Conservation (phyloP, 768 basidiomycete species). For the Termitomyces sp. region DNA sequence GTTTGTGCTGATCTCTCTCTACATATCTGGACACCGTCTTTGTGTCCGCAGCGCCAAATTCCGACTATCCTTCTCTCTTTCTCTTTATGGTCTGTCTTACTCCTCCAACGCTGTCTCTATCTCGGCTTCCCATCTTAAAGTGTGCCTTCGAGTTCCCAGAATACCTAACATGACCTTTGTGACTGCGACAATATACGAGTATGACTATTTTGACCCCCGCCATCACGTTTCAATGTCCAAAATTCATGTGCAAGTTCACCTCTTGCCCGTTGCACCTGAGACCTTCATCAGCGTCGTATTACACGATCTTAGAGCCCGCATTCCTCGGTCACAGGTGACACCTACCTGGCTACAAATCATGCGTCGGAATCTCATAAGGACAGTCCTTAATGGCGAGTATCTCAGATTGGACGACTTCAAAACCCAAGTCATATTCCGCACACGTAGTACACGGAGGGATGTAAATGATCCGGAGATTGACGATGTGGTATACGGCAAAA, state of each 20-base stretch:
- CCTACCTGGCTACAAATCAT: conserved; percentile 33
- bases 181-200: conserved; percentile 20
- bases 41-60: conserved; percentile 1
- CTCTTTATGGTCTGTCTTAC: conserved; percentile 11
- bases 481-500: neutral
- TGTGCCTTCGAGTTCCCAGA: conserved; percentile 26
- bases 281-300: conserved; percentile 30
- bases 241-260: conserved; percentile 24
- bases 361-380: conserved; percentile 31
- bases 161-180: conserved; percentile 25
- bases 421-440: conserved; percentile 26
- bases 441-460: neutral
- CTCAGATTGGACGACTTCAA: conserved; percentile 33
- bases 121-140: conserved; percentile 10
- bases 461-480: neutral
- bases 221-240: conserved; percentile 16
- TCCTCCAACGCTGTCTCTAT: conserved; percentile 4
- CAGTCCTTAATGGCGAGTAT: conserved; percentile 35
- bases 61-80: conserved; percentile 4
- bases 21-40: neutral
- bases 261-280: conserved; percentile 34
- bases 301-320: conserved; percentile 29
- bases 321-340: conserved; percentile 27
- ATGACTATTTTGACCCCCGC: conserved; percentile 25
- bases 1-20: neutral